These are phyloP conservation scores for Aspergillus versicolor DNA, from an alignment of 2,329 filamentous ascomycete species.

Conservation along the genomic window DNA sequence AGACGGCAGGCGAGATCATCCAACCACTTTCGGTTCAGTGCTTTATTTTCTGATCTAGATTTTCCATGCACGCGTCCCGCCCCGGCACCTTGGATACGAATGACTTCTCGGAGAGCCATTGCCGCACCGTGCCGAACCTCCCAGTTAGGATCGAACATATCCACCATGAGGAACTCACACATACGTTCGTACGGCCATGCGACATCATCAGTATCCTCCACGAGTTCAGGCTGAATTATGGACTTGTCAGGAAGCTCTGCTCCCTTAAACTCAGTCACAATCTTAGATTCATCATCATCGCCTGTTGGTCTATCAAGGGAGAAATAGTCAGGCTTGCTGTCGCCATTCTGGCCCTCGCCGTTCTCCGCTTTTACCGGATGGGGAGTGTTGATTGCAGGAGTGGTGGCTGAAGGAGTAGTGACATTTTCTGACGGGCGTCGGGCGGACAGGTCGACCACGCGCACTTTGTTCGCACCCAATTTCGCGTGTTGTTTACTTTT, in stretches of 20 bases:
- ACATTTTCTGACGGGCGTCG: slow-evolving; percentile 64
- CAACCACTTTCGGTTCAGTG: slow-evolving; percentile 79
- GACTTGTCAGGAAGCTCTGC: slow-evolving; percentile 78
- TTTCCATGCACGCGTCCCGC: slow-evolving; percentile 76
- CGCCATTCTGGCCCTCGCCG: slow-evolving; percentile 58
- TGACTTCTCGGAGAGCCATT: slow-evolving; percentile 87
- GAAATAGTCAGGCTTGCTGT: slow-evolving; percentile 78
- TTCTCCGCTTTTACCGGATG: slow-evolving; percentile 62
- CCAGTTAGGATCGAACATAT: slow-evolving; percentile 92
- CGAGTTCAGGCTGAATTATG: slow-evolving; percentile 74
- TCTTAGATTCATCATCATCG: slow-evolving; percentile 84
- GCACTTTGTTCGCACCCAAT: slow-evolving; percentile 83
- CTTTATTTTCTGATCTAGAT: slow-evolving; percentile 71
- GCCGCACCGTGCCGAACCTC: slow-evolving; percentile 94
- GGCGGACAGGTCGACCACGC: slow-evolving; percentile 82
- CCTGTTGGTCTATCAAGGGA: slow-evolving; percentile 72
- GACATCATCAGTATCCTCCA: slow-evolving; percentile 63
- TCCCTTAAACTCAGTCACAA: slow-evolving; percentile 95
- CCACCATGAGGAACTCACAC: slow-evolving; percentile 89
- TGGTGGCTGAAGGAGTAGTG: slow-evolving; percentile 55
- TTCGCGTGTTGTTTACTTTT: slow-evolving; percentile 90
- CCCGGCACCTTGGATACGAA: slow-evolving; percentile 86
- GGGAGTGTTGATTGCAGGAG: slow-evolving; percentile 50
- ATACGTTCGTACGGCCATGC: slow-evolving; percentile 95
- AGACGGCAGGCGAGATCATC: slow-evolving; percentile 94